These are phyloP conservation scores for Calonectria naviculata DNA, from an alignment of 2,329 filamentous ascomycete species.

Conservation along the genomic window DNA sequence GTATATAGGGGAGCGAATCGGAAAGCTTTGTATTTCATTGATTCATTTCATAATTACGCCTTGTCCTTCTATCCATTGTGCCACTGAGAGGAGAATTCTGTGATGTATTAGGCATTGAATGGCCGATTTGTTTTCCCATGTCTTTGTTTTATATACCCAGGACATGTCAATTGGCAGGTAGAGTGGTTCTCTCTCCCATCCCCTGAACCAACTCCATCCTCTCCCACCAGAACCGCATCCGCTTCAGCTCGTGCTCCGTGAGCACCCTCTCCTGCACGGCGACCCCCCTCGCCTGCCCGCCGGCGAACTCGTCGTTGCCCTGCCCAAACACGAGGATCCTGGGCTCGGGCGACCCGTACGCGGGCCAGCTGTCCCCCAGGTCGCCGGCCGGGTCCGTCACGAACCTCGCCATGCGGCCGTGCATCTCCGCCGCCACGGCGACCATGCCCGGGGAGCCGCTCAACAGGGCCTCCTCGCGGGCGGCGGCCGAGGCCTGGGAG, in stretches of 20 bases:
- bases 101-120: neutral
- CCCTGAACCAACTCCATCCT: conserved; percentile 52
- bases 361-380: conserved; percentile 51
- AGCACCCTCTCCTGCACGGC: conserved; percentile 55
- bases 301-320: conserved; percentile 66
- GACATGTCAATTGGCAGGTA: neutral
- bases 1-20: conserved; percentile 37
- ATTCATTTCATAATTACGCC: neutral
- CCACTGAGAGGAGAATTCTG: neutral
- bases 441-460: conserved; percentile 49
- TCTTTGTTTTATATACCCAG: neutral
- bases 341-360: conserved; percentile 47
- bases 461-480: conserved; percentile 54
- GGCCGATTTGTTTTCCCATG: too few relatives aligned
- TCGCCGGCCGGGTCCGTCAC: conserved; percentile 42
- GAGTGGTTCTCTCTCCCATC: conserved; percentile 22
- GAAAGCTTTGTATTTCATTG: conserved; percentile 22
- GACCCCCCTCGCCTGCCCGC: conserved; percentile 51
- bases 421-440: conserved; percentile 54
- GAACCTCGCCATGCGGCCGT: conserved; percentile 53
- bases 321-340: conserved; percentile 67
- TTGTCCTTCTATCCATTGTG: neutral
- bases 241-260: conserved; percentile 56
- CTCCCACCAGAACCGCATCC: conserved; percentile 72
- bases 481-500: conserved; percentile 56